A percentile compares a stretch with the other conserved stretches of the same genome.
Evolutionary conservation across 352 stramenopile genomes (phyloP).

Genomic region (Elongisporangium anandrum): DNA sequence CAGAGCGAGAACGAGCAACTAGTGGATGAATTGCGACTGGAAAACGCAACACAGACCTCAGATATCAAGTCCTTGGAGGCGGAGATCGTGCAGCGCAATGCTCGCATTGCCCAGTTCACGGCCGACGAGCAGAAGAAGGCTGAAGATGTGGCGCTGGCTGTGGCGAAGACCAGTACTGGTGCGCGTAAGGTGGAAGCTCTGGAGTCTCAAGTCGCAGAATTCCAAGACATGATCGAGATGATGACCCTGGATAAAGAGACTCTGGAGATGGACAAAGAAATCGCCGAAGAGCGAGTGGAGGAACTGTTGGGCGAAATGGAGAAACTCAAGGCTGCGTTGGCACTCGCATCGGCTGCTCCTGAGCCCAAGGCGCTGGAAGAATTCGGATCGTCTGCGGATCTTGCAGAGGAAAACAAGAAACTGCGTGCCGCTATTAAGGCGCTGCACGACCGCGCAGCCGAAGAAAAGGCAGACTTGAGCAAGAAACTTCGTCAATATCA

Average conservation of each 20-base stretch:
- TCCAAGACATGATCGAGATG: conserved; percentile 83
- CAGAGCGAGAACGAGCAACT: conserved; percentile 51
- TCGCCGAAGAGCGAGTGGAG: conserved; percentile 78
- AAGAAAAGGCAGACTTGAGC: conserved; percentile 79
- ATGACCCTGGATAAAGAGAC: conserved; percentile 86
- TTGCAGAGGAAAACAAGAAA: conserved; percentile 82
- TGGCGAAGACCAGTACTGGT: conserved; percentile 64
- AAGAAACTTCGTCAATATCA: conserved; percentile 76
- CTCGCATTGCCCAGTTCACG: conserved; percentile 61
- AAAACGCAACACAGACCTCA: conserved; percentile 53
- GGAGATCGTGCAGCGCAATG: conserved; percentile 67
- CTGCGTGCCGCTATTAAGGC: conserved; percentile 77
- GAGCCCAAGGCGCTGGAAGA: conserved; percentile 25
- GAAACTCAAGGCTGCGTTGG: conserved; percentile 61
- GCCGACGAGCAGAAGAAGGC: conserved; percentile 69
- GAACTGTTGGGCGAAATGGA: conserved; percentile 71
- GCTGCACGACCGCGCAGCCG: conserved; percentile 69
- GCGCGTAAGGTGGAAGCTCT: conserved; percentile 67
- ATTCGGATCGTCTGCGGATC: conserved; percentile 20
- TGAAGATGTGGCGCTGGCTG: conserved; percentile 65
- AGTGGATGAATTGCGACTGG: conserved; percentile 43
- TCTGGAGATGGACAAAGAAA: conserved; percentile 86
- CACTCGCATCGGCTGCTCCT: conserved; percentile 35
- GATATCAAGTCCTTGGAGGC: conserved; percentile 62
- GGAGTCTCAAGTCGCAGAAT: conserved; percentile 59